These are phyloP conservation scores for Mimosa bimucronata DNA, from an alignment of 306 rosid species.

Conservation along the genomic window DNA sequence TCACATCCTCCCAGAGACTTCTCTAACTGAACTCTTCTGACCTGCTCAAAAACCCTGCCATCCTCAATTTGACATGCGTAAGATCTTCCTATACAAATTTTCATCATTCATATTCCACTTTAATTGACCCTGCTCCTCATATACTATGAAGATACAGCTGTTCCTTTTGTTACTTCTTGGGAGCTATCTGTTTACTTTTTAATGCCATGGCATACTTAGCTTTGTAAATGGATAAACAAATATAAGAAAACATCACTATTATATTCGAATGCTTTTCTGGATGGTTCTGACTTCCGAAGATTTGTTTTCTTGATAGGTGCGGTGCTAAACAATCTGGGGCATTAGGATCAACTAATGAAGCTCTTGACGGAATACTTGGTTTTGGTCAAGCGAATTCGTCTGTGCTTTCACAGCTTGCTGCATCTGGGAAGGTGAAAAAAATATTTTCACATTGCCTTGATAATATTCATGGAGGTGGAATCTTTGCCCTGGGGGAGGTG, in stretches of 20 bases:
- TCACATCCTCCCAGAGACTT: background rate
- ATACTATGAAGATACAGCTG: background rate
- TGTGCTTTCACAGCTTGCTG: slow-evolving; percentile 87
- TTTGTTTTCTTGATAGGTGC: slow-evolving; percentile 60
- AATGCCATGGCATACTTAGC: slow-evolving; percentile 13
- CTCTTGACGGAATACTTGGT: slow-evolving; percentile 91
- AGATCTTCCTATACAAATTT: background rate
- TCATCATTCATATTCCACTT: background rate
- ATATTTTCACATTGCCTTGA: slow-evolving; percentile 95
- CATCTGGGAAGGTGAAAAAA: slow-evolving; percentile 80
- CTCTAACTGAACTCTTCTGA: background rate
- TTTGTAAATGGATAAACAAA: slow-evolving; percentile 23
- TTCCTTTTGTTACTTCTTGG: background rate
- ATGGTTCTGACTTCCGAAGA: background rate
- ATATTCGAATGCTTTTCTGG: slow-evolving; percentile 8
- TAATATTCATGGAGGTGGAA: slow-evolving; percentile 82
- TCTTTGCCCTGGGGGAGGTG: slow-evolving; percentile 95
- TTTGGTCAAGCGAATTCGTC: slow-evolving; percentile 98
- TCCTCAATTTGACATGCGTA: background rate
- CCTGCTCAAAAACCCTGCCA: background rate
- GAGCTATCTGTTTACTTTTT: slow-evolving; percentile 5
- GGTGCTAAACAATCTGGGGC: slow-evolving; percentile 77
- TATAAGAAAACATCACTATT: background rate
- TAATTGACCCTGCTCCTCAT: background rate
- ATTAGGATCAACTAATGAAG: slow-evolving; percentile 60